Evolutionary conservation across 257 asterid genomes (phyloP), one percentile per base, ranked within the genome.

Genomic region (Lantana camara): DNA sequence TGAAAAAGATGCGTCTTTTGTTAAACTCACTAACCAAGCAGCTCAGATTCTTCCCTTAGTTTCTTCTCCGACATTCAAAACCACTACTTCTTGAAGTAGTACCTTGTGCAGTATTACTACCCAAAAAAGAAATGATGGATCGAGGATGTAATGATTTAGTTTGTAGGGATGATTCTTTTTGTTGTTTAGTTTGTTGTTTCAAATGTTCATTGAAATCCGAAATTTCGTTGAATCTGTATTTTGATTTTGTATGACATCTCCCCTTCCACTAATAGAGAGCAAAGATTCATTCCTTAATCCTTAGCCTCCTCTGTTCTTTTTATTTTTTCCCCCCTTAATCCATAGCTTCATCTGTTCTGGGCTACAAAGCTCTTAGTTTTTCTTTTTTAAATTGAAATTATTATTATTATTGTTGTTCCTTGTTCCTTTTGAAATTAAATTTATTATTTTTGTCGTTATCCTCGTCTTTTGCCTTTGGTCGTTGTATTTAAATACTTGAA

Each of bases 1-100:
- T 7, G 84, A 56, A n/a, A 60, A 53, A 24, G 66, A 57, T 16
- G 83, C 70, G 0, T 81, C 85, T 58, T 75, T 77, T 72, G 65
- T 70, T 65, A 71, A 74, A 22, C 40, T 80, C 59, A 67, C 73
- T 65, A 78, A 55, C 52, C 80, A 71, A 57, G 76, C 79, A 20
- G 76, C 84, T 27, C 82, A 80, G 95, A 85, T 89, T 64, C 78
- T 84, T 51, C 86, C 94, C 54, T 64, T 89, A 80, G 53, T 83
- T 68, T 77, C 86, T 58, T 84, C 84, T 60, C 89, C 89, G 30
- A 63, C 56, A n/a, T 74, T 19, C 20, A 17, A 35, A 46, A 56
- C n/a, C 46, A 56, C 13, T 15, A 56, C 13, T 15, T 54, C 35
- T 30, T 54, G 59, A 34, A 10, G 1, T 50, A 19, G 48, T 15